Evolutionary conservation across 1,284 basidiomycete genomes (phyloP), one percentile per base, ranked within the genome.

Genomic region (Coniferiporia weirii): DNA sequence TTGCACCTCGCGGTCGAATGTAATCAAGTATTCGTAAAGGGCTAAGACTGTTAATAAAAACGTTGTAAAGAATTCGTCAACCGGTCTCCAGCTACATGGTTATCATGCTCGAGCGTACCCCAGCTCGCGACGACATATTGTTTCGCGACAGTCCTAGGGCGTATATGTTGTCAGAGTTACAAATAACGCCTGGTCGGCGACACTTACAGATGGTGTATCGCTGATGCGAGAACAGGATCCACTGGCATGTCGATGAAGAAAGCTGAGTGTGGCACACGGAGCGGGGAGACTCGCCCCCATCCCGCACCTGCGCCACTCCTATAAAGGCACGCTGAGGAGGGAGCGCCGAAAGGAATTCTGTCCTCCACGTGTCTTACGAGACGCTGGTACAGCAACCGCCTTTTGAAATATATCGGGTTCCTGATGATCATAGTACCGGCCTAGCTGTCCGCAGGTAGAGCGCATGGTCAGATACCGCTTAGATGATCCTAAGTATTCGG

Each of bases 101-200:
- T 5, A 27, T 5, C 27, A 5, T 27, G 38, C 9, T 20, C n/a
- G 10, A 13, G 19, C 53, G 15, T 20, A 55, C 53, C 43, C 53
- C 53, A 55, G 45, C 43, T 55, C 32, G 53, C 53, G 27, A 43
- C 46, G n/a, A 43, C 53, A 36, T 55, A 55, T 43, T 55, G 53
- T 40, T 55, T 55, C 20, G 53, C 40, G 20, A 55, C 45, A 47
- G 43, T 45, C 32, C 53, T 55, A 20, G 4, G 22, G 38, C 13
- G 22, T 40, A 20, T 19, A 3, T 19, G 9, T 40, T 17, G 13
- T 10, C 12, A 19, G 17, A 13, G 35, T 4, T 36, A n/a, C 50
- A 17, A 17, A 17, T 51, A 32, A 51, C 17, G 8, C 34, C 17
- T 32, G 8, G 12, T n/a, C 10, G 27, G 10, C 17, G 1, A 17